These are phyloP conservation scores for Oryza meridionalis DNA, from an alignment of 176 grass and related monocot species.

Conservation along the genomic window DNA sequence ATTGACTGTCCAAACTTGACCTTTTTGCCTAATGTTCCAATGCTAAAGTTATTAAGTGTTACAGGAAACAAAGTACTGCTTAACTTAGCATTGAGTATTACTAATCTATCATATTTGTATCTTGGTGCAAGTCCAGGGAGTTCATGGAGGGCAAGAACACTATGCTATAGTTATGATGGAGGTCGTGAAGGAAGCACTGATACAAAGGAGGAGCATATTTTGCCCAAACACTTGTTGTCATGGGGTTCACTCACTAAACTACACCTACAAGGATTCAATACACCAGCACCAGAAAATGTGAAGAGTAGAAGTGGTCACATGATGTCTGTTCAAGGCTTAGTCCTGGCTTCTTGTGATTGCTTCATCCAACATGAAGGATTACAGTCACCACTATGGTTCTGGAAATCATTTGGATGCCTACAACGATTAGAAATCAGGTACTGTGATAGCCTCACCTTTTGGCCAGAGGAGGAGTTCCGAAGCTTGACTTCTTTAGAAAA, in stretches of 20 bases:
- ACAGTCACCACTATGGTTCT: background rate
- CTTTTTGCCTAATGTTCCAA: background rate
- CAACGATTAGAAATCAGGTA: background rate
- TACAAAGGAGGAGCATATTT: background rate
- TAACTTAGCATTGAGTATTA: background rate
- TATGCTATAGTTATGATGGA: too few relatives aligned
- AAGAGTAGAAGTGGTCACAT: background rate
- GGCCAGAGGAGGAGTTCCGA: constrained; percentile 9
- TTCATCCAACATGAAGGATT: background rate
- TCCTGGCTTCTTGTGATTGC: background rate
- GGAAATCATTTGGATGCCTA: background rate
- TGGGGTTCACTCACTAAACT: background rate
- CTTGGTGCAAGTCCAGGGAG: too few relatives aligned
- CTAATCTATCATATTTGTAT: background rate
- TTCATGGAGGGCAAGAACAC: too few relatives aligned
- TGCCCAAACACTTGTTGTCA: background rate
- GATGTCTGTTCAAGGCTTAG: background rate
- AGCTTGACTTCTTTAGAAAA: background rate
- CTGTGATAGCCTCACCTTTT: background rate
- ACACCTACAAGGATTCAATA: background rate
- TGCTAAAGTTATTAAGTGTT: background rate
- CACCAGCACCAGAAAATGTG: background rate
- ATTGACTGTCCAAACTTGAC: background rate
- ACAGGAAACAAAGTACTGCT: background rate
- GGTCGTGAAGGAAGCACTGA: too few relatives aligned